Evolutionary conservation across 352 stramenopile species (phyloP).

Genomic region (Globisporangium nagaii): DNA sequence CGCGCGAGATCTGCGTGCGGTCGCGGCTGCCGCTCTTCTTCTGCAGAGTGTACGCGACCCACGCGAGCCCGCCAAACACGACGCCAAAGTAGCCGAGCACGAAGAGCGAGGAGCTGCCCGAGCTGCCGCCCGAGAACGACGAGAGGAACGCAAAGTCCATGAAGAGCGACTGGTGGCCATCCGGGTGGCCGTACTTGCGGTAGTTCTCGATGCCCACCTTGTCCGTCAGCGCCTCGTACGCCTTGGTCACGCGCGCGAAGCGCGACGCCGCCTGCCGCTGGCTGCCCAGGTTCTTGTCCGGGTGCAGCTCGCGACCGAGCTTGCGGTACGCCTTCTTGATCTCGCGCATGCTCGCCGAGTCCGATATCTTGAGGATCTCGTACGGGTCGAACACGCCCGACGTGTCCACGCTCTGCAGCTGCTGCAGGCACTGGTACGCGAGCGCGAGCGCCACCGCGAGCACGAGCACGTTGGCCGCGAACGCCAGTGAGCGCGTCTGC

Average conservation of each 20-base stretch:
- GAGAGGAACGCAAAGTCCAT: conserved; percentile 70
- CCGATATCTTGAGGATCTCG: conserved; percentile 72
- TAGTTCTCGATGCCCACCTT: conserved; percentile 69
- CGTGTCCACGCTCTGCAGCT: conserved; percentile 67
- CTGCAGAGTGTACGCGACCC: conserved; percentile 57
- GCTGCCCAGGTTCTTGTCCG: conserved; percentile 76
- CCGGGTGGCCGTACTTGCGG: conserved; percentile 73
- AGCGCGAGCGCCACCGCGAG: conserved; percentile 40
- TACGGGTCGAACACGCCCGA: conserved; percentile 83
- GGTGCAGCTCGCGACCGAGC: conserved; percentile 64
- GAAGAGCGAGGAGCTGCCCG: conserved; percentile 45
- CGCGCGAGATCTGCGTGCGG: conserved; percentile 52
- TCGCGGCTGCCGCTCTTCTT: conserved; percentile 48
- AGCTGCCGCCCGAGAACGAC: conserved; percentile 32
- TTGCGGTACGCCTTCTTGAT: conserved; percentile 76
- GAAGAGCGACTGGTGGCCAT: conserved; percentile 69
- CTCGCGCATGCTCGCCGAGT: conserved; percentile 39
- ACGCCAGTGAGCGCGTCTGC: conserved; percentile 36
- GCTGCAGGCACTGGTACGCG: conserved; percentile 43
- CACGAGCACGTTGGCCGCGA: conserved; percentile 42
- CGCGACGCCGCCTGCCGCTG: conserved; percentile 23
- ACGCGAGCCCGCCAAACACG: conserved; percentile 54
- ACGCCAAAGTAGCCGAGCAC: conserved; percentile 67
- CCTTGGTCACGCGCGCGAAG: conserved; percentile 77
- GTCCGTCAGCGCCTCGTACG: conserved; percentile 83